Evolutionary conservation across 176 grass and related monocot species (phyloP), one percentile per base, ranked within the genome.

Genomic region (Carex pumila): DNA sequence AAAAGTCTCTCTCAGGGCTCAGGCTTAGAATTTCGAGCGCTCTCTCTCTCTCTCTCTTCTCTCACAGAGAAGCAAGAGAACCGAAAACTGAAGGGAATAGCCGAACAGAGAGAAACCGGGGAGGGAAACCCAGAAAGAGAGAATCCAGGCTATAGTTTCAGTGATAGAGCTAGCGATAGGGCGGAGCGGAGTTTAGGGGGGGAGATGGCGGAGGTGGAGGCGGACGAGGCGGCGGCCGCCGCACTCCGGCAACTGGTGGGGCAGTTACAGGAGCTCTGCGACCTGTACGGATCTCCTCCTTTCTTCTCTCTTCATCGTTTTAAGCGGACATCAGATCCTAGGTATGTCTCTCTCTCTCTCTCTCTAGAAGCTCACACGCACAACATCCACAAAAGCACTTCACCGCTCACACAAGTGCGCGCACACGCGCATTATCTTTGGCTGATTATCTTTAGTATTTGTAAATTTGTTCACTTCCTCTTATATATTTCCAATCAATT

Each of bases 251-350:
- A 90, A 80, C 88, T 99, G 67, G 97, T 99, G 61, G 93, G 93
- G 17, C 91, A 91, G 90, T 88, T 99, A 56, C 91, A 96, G 87
- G 97, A 94, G 89, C 87, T 96, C 39, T 96, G 93, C 87, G 93
- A 96, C 89, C 74, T 99, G 79, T 95, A 99, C 89, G 93, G 91
- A 85, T 92, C 90, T 45, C 82, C 88, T 73, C 84, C 61, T 61
- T 55, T 65, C 85, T 90, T 61, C 6, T 91, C 84, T 89, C 86
- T 82, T 85, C 92, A 91, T 47, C 86, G 89, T 63, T 65, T 59
- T 0, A 14, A 21, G 5, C 54, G 43, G 8, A 54, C 56, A 34
- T 50, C 75, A 5, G 9, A 82, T 41, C 11, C 39, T 85, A 82
- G 82, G 73, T 76, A 62, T 68, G 14, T 2, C 8, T 73, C 29